Evolutionary conservation across 2,329 filamentous ascomycete species (phyloP), one percentile per base, ranked within the genome.

Genomic region (Phyllosticta capitalensis): DNA sequence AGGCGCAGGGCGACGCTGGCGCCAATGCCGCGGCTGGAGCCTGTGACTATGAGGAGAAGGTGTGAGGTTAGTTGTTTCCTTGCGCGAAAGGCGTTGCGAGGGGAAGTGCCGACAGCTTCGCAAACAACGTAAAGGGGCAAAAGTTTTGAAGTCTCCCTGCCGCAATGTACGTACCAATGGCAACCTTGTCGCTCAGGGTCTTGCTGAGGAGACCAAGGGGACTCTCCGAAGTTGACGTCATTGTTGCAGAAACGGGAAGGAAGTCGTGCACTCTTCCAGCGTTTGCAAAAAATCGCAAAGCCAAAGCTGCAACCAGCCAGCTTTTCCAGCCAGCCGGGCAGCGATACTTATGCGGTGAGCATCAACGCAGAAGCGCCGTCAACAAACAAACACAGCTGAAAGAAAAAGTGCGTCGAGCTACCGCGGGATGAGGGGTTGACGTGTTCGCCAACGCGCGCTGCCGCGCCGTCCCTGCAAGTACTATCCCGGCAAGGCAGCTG

Each of bases 11-110:
- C 76, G 38, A 79, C 75, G 19, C 67, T 72, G 21, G 68, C 69
- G 21, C 78, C 77, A 6, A 80, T 77, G 17, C 76, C 76, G 45
- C 75, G 67, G 9, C 71, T 72, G 9, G 70, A 72, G 4, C 77
- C 76, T 2, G 75, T 58, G 20, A 58, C 56, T 58, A 7, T 9
- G n/a, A 6, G 17, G 4, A n/a, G 7, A 45, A 4, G 33, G 7
- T 7, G 7, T 7, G 24, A 26, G 14, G 38, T 45, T 14, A 45
- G 38, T 45, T 45, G 17, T 45, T 45, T 12, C 38, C 12, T 12
- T 45, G 7, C 7, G 38, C 7, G 14, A 26, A n/a, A n/a, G n/a
- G n/a, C n/a, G n/a, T n/a, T n/a, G n/a, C n/a, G 24, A 26, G 7
- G 24, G 24, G 24, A 7, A 26, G n/a, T n/a, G n/a, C n/a, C n/a